Evolutionary conservation across 495 filamentous ascomycete genomes (phyloP), one percentile per base, ranked within the genome.

Genomic region (Podospora pseudocomata): DNA sequence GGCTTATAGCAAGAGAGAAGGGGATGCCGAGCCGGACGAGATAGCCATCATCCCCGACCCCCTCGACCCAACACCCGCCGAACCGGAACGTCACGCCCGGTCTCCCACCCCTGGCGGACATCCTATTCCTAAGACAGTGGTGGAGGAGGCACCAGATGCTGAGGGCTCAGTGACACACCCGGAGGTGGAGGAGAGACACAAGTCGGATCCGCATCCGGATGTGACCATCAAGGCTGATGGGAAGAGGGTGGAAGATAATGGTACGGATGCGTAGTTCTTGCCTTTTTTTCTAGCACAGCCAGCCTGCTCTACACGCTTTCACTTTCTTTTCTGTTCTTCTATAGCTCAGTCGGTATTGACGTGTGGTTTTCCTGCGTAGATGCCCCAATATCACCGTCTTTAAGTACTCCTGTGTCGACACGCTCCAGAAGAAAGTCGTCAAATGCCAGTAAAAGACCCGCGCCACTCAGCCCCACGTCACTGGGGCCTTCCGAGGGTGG

Each of bases 1-100:
- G 60, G 93, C 91, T 60, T 90, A 92, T 75, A 81, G 89, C 63
- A 80, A 89, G 76, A 87, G 92, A 65, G 88, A 88, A 71, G 88
- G 86, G 20, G 94, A 98, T 82, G 94, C 94, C 28, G 85, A 88
- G 54, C 95, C 95, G 15, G 95, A 97, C 75, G 83, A 85, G 71
- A 83, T 85, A 69, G 82, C 82, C 67, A 77, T 84, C 68, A 73
- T 87, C 27, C 78, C 80, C n/a, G 85, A 85, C 44, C 72, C 78
- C 53, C 76, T 71, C 68, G 74, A 76, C 28, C 61, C 64, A 15
- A 65, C 39, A 2, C 54, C 23, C 28, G 57, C 55, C 54, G 61
- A 74, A 65, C 28, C 57, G 15, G 59, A 74, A 44, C 61, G 60
- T 39, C 66, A 70, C 39, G 72, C 72, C 56, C 75, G 74, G 68